Evolutionary conservation across 2,329 filamentous ascomycete species (phyloP).

Genomic region (Rutstroemia sydowiana): DNA sequence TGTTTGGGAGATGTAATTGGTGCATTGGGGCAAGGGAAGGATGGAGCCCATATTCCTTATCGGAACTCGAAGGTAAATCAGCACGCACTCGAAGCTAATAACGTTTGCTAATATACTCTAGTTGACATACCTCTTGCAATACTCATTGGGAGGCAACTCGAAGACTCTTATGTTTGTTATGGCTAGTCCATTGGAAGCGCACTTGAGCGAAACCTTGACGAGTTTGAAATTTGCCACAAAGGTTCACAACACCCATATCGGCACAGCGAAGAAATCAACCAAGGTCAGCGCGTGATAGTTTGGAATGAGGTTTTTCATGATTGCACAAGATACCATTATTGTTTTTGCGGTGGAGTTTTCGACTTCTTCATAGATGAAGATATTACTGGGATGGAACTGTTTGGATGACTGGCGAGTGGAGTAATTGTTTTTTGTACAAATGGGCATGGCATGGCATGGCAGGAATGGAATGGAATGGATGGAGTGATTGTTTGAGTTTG

Average conservation of each 20-base stretch:
- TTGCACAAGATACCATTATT: conserved; percentile 10
- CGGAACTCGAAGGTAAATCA: conserved; percentile 78
- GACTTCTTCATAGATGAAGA: background rate
- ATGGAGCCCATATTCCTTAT: conserved; percentile 78
- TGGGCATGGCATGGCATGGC: no score
- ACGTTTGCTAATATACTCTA: conserved; percentile 29
- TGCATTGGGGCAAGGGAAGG: conserved; percentile 76
- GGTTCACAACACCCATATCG: conserved; percentile 87
- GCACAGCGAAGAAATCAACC: conserved; percentile 72
- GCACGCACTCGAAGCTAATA: background rate
- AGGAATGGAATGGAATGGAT: no score
- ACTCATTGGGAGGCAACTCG: conserved; percentile 87
- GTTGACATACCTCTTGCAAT: conserved; percentile 91
- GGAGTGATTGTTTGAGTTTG: no score
- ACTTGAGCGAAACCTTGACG: conserved; percentile 86
- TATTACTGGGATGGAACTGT: conserved; percentile 1
- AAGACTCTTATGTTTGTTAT: conserved; percentile 99
- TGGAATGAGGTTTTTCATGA: background rate
- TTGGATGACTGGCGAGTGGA: background rate
- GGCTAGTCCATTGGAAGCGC: conserved; percentile 85
- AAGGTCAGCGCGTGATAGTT: conserved; percentile 40
- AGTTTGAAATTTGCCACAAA: conserved; percentile 95
- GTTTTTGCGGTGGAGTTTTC: conserved; percentile 4
- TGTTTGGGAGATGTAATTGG: conserved; percentile 93
- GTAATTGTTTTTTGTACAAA: no score